Percentiles rank a stretch among this genome's conserved stretches.
Evolutionary conservation across 1,284 basidiomycete species (phyloP).

Genomic region (Exobasidium cylindrosporum): DNA sequence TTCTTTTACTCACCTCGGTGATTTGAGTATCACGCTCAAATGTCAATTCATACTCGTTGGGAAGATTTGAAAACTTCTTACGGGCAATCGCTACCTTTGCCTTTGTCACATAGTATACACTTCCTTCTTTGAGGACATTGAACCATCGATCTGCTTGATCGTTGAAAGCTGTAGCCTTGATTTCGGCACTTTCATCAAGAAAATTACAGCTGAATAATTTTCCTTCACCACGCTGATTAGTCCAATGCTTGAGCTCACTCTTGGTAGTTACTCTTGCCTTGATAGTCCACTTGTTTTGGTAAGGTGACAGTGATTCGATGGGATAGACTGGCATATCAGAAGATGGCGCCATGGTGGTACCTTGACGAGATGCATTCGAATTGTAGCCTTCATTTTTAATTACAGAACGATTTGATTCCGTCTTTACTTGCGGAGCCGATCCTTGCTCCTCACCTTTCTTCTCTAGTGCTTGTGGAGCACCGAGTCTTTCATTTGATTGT

Average conservation of each 20-base stretch:
- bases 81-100: slow-evolving; percentile 91
- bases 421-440: slow-evolving; percentile 22
- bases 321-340: slow-evolving; percentile 65
- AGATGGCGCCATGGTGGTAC: slow-evolving; percentile 13
- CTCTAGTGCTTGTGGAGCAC: slow-evolving; percentile 26
- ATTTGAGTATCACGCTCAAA: slow-evolving; percentile 66
- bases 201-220: slow-evolving; percentile 90
- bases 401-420: slow-evolving; percentile 18
- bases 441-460: slow-evolving; percentile 7
- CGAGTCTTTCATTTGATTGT: slow-evolving; percentile 36
- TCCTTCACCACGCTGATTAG: slow-evolving; percentile 86
- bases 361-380: background rate
- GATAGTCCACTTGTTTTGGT: slow-evolving; percentile 95
- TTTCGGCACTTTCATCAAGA: slow-evolving; percentile 78
- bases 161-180: slow-evolving; percentile 76
- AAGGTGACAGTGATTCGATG: slow-evolving; percentile 91
- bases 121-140: slow-evolving; percentile 80
- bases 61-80: slow-evolving; percentile 88
- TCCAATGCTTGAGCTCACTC: slow-evolving; percentile 83
- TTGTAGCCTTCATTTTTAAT: slow-evolving; percentile 10
- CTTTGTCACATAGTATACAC: slow-evolving; percentile 87
- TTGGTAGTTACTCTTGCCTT: slow-evolving; percentile 90
- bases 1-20: slow-evolving; percentile 29
- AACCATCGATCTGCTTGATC: slow-evolving; percentile 79
- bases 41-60: slow-evolving; percentile 90